Conservation (phyloP, 2,329 filamentous ascomycete species). For the Tolypocladium ophioglossoides region DNA sequence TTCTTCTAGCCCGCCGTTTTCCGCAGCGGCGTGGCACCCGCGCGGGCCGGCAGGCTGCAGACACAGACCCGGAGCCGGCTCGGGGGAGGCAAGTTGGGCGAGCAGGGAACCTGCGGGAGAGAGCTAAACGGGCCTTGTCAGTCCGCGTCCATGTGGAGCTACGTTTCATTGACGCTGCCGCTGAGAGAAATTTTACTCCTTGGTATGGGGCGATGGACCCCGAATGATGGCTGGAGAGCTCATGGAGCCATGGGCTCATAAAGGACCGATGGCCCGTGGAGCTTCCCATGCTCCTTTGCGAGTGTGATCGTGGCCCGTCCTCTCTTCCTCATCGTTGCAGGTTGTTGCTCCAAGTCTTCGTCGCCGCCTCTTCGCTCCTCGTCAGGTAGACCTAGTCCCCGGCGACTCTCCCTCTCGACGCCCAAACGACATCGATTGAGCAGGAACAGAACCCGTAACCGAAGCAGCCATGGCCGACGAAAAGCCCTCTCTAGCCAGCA, state of each 20-base stretch:
- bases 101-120: background rate
- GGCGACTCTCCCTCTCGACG: background rate
- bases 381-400: slow-evolving; percentile 1
- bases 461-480: slow-evolving; percentile 10
- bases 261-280: background rate
- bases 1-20: background rate
- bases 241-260: background rate
- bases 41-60: background rate
- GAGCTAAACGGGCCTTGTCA: background rate
- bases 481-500: slow-evolving; percentile 17
- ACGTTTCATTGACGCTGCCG: background rate
- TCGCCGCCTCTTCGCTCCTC: background rate
- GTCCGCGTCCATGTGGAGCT: background rate
- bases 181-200: background rate
- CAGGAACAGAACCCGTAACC: background rate
- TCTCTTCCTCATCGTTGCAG: background rate
- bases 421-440: background rate
- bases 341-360: background rate
- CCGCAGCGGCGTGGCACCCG: background rate
- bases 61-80: background rate
- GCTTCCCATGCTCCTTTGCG: background rate
- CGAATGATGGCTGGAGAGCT: background rate
- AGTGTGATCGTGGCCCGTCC: background rate
- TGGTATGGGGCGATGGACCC: background rate
- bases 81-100: background rate